Evolutionary conservation across 768 basidiomycete species (phyloP).

Genomic region (Tricholoma furcatifolium): DNA sequence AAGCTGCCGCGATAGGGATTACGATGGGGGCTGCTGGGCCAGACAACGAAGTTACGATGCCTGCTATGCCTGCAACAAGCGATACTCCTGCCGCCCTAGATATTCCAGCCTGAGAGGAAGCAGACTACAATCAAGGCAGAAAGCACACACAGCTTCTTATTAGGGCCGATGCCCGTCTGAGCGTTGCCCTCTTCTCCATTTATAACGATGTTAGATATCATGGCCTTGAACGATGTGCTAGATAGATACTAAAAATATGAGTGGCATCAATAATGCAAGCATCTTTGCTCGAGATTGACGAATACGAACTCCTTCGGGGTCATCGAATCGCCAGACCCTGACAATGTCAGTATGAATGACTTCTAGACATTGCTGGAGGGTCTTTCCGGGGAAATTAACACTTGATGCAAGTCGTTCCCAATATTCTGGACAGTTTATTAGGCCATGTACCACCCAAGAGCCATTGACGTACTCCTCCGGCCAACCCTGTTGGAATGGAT

Average conservation of each 20-base stretch:
- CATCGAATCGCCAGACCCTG: conserved; percentile 23
- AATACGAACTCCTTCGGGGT: conserved; percentile 17
- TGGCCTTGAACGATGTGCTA: conserved; percentile 15
- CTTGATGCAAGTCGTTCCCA: conserved; percentile 24
- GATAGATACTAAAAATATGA: conserved; percentile 12
- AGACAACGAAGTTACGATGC: conserved; percentile 11
- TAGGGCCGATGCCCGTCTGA: not conserved
- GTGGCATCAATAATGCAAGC: not conserved
- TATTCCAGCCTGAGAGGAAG: not conserved
- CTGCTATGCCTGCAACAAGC: conserved; percentile 14
- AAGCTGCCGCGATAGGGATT: conserved; percentile 17
- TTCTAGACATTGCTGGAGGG: conserved; percentile 19
- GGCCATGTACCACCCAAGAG: not conserved
- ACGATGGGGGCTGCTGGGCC: conserved; percentile 20
- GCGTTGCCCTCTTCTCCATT: not conserved
- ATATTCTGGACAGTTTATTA: conserved; percentile 19
- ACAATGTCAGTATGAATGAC: conserved; percentile 24
- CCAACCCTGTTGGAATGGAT: conserved; percentile 10
- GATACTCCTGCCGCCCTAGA: conserved; percentile 11
- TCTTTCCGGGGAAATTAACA: conserved; percentile 16
- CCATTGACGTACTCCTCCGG: conserved; percentile 12
- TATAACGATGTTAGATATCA: conserved; percentile 17
- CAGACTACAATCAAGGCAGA: not conserved
- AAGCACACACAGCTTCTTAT: conserved; percentile 4
- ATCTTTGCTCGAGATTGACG: too few species aligned